A percentile compares a stretch with the other conserved stretches of the same genome.
Conservation (phyloP, 106 monocot genomes). For the Alisma plantagoaquatica region DNA sequence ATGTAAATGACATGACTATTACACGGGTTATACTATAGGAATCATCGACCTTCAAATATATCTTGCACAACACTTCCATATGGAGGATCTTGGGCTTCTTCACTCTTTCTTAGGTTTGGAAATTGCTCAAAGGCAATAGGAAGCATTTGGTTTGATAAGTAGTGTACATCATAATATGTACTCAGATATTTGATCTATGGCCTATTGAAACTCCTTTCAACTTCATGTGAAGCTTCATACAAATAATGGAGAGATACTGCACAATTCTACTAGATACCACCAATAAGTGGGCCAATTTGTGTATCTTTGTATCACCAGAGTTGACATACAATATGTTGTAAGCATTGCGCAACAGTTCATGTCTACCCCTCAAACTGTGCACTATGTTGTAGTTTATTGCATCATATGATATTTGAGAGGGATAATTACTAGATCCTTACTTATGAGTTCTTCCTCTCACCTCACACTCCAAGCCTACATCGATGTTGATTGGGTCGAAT, state of each 20-base stretch:
- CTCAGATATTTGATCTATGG: background rate
- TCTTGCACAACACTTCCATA: background rate
- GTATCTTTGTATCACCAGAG: background rate
- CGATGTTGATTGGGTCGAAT: slow-evolving; percentile 6
- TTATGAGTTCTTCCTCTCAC: background rate
- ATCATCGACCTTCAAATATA: background rate
- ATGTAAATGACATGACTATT: background rate
- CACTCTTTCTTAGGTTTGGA: background rate
- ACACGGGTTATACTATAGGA: background rate
- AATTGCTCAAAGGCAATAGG: background rate
- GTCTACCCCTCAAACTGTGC: background rate
- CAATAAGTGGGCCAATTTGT: background rate
- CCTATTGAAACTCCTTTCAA: background rate
- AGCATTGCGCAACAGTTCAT: background rate
- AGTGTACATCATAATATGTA: background rate
- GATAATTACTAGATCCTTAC: background rate
- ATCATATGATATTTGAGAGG: background rate
- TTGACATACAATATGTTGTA: background rate
- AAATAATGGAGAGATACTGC: background rate
- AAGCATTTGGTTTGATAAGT: background rate
- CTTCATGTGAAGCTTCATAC: background rate
- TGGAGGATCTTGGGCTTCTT: background rate
- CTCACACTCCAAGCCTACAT: background rate
- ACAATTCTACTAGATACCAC: background rate
- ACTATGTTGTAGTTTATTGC: background rate